Base-by-base conservation (phyloP, 345 rosid genomes). In the Gossypium raimondii region DNA sequence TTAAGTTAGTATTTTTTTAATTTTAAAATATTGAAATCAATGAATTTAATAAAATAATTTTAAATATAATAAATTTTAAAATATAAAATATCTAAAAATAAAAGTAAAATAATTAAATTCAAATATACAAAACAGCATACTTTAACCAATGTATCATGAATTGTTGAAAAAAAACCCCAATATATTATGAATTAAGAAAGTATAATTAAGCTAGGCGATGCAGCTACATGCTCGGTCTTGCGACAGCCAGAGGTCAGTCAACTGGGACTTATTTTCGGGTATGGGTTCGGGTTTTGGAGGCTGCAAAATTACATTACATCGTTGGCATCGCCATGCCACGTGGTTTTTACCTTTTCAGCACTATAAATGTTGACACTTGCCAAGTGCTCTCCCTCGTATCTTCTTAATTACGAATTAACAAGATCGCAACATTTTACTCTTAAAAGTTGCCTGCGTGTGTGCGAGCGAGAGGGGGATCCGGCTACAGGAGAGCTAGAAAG, bases 401-500 rank as follows among this genome's bases (percentile, higher is more conserved):
- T 24, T 38, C 47, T 34, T 63, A n/a, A 63, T 34, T 63, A 8
- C 22, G 5, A 63, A 63, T 38, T n/a, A 34, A 56, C 60, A 20
- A 34, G 67, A 62, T 2, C 45, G 20, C 44, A 62, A 16, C 45
- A 38, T 38, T 34, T 34, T n/a, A 17, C 67, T 34, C 67, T 17
- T 7, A 38, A 63, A 62, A 7, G 41, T 9, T 62, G 47, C 17
- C 45, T 62, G 45, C 67, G 67, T 62, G 44, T 16, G 67, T 29
- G 45, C 34, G 24, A 63, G 20, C 43, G 13, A 56, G 60, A 9
- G 60, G 60, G 9, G 62, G 61, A 58, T 25, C 58, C 79, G 53
- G 85, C 89, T 92, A 38, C 24, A 22, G 67, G 67, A 63, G 47
- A 16, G 67, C n/a, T 34, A 63, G 24, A 17, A 16, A 34, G 12